Percentiles rank a stretch among this genome's conserved stretches.
Conservation (phyloP, 2,329 filamentous ascomycete genomes). For the Chaetomium sp. region DNA sequence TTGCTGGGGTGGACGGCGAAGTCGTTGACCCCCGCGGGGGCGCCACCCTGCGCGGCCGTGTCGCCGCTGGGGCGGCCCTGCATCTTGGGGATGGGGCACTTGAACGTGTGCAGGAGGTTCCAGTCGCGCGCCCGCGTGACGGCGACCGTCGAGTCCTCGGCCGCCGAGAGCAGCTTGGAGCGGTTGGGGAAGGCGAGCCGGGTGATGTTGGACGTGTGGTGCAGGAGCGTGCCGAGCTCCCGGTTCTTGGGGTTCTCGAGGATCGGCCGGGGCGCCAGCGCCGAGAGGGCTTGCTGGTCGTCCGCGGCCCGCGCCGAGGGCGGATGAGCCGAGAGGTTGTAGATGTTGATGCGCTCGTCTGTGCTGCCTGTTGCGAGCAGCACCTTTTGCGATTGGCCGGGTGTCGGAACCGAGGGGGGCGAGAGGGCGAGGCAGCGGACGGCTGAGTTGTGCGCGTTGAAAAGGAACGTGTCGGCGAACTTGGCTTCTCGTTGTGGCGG, state of each 20-base stretch:
- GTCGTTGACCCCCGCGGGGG: slow-evolving; percentile 87
- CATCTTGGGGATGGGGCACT: slow-evolving; percentile 81
- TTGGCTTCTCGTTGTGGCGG: slow-evolving; percentile 46
- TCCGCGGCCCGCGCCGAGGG: slow-evolving; percentile 52
- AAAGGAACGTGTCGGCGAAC: slow-evolving; percentile 92
- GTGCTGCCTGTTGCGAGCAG: slow-evolving; percentile 89
- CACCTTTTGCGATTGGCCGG: slow-evolving; percentile 73
- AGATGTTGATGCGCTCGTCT: slow-evolving; percentile 94
- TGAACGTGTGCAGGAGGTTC: slow-evolving; percentile 83
- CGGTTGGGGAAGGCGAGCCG: slow-evolving; percentile 79
- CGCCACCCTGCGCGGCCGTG: slow-evolving; percentile 78
- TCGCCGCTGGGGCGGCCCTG: slow-evolving; percentile 83
- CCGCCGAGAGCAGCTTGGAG: slow-evolving; percentile 82
- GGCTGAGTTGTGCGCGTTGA: slow-evolving; percentile 88
- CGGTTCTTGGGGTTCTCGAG: slow-evolving; percentile 84
- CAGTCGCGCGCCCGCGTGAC: slow-evolving; percentile 88
- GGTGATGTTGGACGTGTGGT: slow-evolving; percentile 83
- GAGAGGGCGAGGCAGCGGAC: slow-evolving; percentile 89
- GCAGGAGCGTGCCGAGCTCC: slow-evolving; percentile 81
- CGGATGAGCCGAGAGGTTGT: slow-evolving; percentile 76
- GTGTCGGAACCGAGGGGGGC: slow-evolving; percentile 64
- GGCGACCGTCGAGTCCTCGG: slow-evolving; percentile 89
- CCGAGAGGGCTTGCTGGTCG: slow-evolving; percentile 62
- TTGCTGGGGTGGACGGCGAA: slow-evolving; percentile 95
- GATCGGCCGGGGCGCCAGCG: slow-evolving; percentile 71